These are phyloP conservation scores for Royoungia palumana DNA, from an alignment of 768 basidiomycete genomes.

Conservation along the genomic window DNA sequence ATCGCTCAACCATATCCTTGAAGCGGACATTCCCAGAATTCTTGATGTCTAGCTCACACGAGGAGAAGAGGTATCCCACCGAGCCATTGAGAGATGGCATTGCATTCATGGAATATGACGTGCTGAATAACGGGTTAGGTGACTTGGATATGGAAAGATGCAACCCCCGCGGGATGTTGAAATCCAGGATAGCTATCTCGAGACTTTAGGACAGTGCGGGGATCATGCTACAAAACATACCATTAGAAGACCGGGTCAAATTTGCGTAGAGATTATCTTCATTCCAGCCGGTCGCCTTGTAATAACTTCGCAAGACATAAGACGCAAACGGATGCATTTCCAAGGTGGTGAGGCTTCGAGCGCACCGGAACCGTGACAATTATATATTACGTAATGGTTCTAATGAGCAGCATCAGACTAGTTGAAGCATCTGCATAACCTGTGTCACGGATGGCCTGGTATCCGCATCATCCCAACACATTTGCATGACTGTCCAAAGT, in stretches of 20 bases:
- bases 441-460: constrained; percentile 41
- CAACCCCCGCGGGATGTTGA: constrained; percentile 76
- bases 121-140: constrained; percentile 84
- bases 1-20: constrained; percentile 88
- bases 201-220: constrained; percentile 3
- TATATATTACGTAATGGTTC: constrained; percentile 15
- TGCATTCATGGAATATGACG: constrained; percentile 89
- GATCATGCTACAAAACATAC: constrained; percentile 41
- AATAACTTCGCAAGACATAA: constrained; percentile 86
- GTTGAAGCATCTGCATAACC: constrained; percentile 19
- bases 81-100: constrained; percentile 92
- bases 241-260: constrained; percentile 83
- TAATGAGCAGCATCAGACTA: too few relatives aligned
- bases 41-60: constrained; percentile 73
- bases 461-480: constrained; percentile 42
- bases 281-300: constrained; percentile 93
- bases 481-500: constrained; percentile 43
- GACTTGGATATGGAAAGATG: constrained; percentile 83
- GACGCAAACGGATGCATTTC: constrained; percentile 83
- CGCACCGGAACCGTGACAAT: neutral
- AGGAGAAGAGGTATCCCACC: constrained; percentile 90
- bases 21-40: constrained; percentile 70
- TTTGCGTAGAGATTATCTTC: constrained; percentile 93
- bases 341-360: neutral
- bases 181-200: constrained; percentile 80